These are phyloP conservation scores for Oryza australiensis DNA, from an alignment of 176 grass and related monocot genomes.

Conservation along the genomic window DNA sequence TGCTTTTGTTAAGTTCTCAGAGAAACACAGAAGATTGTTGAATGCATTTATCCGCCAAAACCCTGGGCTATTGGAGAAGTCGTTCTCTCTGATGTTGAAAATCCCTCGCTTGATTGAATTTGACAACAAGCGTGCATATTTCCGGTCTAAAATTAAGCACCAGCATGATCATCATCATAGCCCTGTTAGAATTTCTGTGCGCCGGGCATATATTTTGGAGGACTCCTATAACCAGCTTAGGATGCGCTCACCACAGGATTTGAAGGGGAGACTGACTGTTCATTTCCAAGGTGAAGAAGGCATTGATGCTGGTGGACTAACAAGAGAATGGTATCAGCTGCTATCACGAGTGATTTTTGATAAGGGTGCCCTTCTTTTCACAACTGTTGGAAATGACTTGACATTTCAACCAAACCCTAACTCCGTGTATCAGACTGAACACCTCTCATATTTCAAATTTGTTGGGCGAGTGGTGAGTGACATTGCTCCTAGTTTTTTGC, in stretches of 20 bases:
- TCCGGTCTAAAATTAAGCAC: constrained; percentile 98
- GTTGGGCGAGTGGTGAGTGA: constrained; percentile 94
- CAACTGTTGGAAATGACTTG: constrained; percentile 94
- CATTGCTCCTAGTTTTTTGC: neutral
- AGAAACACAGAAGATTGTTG: constrained; percentile 89
- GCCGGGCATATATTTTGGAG: constrained; percentile 95
- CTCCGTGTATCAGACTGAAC: constrained; percentile 97
- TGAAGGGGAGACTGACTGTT: constrained; percentile 94
- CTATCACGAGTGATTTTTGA: constrained; percentile 95
- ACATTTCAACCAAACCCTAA: constrained; percentile 99
- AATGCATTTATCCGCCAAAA: constrained; percentile 98
- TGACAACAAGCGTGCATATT: constrained; percentile 96
- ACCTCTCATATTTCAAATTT: constrained; percentile 99
- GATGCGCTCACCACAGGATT: constrained; percentile 89
- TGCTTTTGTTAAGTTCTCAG: constrained; percentile 93
- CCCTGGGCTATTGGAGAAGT: constrained; percentile 89
- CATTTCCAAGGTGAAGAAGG: constrained; percentile 99
- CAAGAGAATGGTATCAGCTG: constrained; percentile 96
- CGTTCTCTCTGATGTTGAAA: constrained; percentile 96
- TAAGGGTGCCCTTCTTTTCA: constrained; percentile 92
- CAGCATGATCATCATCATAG: constrained; percentile 97
- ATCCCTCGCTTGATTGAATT: constrained; percentile 95
- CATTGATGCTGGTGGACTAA: constrained; percentile 98
- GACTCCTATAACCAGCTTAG: constrained; percentile 99
- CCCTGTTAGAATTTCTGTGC: constrained; percentile 97